Base-by-base conservation (phyloP, 83 land plant species). In the Picea abies region DNA sequence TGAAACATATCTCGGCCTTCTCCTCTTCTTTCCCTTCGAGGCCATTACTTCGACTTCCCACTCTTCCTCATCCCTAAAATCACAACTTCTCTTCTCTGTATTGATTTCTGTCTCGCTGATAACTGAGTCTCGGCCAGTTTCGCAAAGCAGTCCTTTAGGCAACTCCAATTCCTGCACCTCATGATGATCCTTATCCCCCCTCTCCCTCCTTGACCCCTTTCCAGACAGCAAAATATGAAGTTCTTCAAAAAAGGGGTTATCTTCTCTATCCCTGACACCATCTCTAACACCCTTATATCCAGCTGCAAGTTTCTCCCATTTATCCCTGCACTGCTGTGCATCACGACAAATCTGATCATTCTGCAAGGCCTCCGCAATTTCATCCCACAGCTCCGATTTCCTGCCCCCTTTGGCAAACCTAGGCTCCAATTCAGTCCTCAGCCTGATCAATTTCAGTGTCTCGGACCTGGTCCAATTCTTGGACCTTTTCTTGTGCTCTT, bases 251-350 rank as follows among this genome's bases (percentile, higher is more conserved):
- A 83, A 82, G 25, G 85, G 76, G 62, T 82, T 68, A 47, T 85
- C 87, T 23, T 85, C 87, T 80, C 79, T 83, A 17, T 66, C 76
- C 68, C 83, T 85, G 62, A 64, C 4, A 52, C 87, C 87, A 82
- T 85, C 87, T n/a, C 85, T 75, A 35, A 85, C 87, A 35, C 83
- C 87, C 86, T 85, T 85, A 61, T 83, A 85, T 26, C 81, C 49
- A 20, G 87, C 87, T 49, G 61, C 29, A 29, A 85, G 86, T 76
- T 85, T 85, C 81, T 85, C 86, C 87, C 87, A 85, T 76, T 85
- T 85, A 66, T 85, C 87, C 47, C 86, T 72, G 70, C 87, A 85
- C 39, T 85, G 87, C 81, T 85, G 87, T 1, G 85, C 87, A 82
- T 85, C 87, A 22, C 87, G 76, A 56, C 11, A 49, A 65, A 85